phyloP scores from a whole-genome alignment of 257 asterid species.

The Euphrasia confusa region DNA sequence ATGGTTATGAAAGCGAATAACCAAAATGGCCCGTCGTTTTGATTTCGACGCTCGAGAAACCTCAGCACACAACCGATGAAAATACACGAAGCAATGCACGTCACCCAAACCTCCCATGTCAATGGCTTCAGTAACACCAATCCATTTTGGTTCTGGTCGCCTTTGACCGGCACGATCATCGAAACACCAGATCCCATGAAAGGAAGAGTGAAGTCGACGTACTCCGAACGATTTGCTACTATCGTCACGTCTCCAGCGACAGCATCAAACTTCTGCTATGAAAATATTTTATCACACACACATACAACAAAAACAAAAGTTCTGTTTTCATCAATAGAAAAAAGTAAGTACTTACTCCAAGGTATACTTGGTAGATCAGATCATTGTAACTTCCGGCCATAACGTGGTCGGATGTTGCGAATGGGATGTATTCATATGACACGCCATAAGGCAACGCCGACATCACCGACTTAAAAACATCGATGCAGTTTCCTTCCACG shows the following conservation, averaged over 20 bases:
- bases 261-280: constrained; percentile 35
- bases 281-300: too few species aligned
- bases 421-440: constrained; percentile 42
- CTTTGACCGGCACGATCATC: constrained; percentile 37
- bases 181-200: constrained; percentile 44
- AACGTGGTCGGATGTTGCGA: constrained; percentile 28
- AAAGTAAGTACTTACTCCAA: constrained; percentile 29
- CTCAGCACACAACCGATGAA: constrained; percentile 40
- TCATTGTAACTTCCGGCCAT: constrained; percentile 28
- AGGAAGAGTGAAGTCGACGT: constrained; percentile 50
- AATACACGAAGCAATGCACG: constrained; percentile 32
- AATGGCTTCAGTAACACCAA: constrained; percentile 50
- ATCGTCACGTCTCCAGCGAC: constrained; percentile 51
- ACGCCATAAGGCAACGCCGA: constrained; percentile 34
- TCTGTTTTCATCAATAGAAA: too few species aligned
- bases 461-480: constrained; percentile 48
- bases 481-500: constrained; percentile 43
- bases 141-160: constrained; percentile 20
- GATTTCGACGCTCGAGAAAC: constrained; percentile 41
- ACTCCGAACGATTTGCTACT: constrained; percentile 39
- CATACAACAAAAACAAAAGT: too few species aligned
- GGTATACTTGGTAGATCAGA: constrained; percentile 36
- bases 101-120: constrained; percentile 42
- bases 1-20: too few species aligned
- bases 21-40: too few species aligned